Conservation (phyloP, 2,329 filamentous ascomycete genomes). For the Xylariaceae sp. region DNA sequence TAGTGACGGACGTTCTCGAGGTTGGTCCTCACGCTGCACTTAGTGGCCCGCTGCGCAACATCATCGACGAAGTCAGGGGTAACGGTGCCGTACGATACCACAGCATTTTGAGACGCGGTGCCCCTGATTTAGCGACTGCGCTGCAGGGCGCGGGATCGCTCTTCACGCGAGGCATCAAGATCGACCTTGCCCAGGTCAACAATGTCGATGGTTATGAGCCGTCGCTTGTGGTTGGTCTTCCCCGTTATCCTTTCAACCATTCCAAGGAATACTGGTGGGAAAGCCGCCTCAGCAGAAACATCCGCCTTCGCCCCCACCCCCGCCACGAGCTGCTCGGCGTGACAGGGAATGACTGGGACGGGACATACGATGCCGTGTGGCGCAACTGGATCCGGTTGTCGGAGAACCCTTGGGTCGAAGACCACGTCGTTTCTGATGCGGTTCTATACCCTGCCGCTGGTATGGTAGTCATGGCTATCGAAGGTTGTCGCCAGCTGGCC, state of each 20-base stretch:
- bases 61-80: slow-evolving; percentile 1
- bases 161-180: slow-evolving; percentile 12
- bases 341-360: slow-evolving; percentile 19
- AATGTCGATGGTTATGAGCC: background rate
- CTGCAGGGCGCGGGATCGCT: slow-evolving; percentile 13
- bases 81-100: slow-evolving; percentile 8
- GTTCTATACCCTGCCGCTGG: slow-evolving; percentile 29
- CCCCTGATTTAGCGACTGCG: slow-evolving; percentile 10
- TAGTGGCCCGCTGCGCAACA: slow-evolving; percentile 24
- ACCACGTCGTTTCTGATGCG: slow-evolving; percentile 26
- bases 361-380: slow-evolving; percentile 24
- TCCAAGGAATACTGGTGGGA: slow-evolving; percentile 24
- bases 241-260: slow-evolving; percentile 26
- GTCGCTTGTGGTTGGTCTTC: slow-evolving; percentile 19
- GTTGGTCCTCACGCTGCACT: slow-evolving; percentile 31
- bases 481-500: slow-evolving; percentile 23
- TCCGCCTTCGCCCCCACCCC: slow-evolving; percentile 14
- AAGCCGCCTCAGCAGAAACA: slow-evolving; percentile 16
- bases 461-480: slow-evolving; percentile 27
- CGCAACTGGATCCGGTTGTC: slow-evolving; percentile 19
- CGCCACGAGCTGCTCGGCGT: slow-evolving; percentile 26
- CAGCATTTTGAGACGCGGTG: slow-evolving; percentile 10
- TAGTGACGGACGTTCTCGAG: slow-evolving; percentile 17
- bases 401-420: slow-evolving; percentile 27
- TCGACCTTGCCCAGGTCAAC: slow-evolving; percentile 7